These are phyloP conservation scores for Myxozyma neotropica DNA, from an alignment of 805 yeast species.

Conservation along the genomic window DNA sequence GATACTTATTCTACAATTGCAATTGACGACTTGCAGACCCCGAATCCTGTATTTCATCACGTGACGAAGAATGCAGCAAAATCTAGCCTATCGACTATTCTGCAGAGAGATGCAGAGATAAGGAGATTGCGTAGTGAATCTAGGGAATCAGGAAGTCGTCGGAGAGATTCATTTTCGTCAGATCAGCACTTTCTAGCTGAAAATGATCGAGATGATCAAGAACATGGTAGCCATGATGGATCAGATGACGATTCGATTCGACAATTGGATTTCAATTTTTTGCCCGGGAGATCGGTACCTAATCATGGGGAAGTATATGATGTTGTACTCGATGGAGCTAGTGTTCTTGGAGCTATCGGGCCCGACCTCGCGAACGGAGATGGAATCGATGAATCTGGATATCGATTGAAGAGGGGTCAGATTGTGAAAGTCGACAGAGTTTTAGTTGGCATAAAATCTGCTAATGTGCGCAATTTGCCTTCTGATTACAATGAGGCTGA, in stretches of 20 bases:
- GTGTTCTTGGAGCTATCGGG: constrained; percentile 21
- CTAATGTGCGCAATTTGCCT: constrained; percentile 41
- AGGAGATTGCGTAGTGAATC: constrained; percentile 11
- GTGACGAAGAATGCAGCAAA: constrained; percentile 19
- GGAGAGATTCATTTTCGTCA: constrained; percentile 3
- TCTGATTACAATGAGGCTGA: constrained; percentile 53
- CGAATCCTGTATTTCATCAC: constrained; percentile 25
- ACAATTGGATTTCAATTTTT: constrained; percentile 18
- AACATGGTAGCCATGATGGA: constrained; percentile 13
- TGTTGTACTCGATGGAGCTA: constrained; percentile 16
- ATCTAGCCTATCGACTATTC: constrained; percentile 16
- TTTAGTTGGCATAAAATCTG: constrained; percentile 61
- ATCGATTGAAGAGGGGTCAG: constrained; percentile 51
- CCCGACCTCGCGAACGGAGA: constrained; percentile 16
- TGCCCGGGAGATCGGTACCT: constrained; percentile 9
- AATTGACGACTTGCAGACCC: constrained; percentile 16
- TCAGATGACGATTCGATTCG: constrained; percentile 21
- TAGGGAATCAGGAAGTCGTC: not conserved
- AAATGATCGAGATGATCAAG: constrained; percentile 8
- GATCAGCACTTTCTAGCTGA: not conserved
- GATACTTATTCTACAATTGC: not conserved
- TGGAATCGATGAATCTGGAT: not conserved
- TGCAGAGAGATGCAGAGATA: constrained; percentile 23
- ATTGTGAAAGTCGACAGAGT: constrained; percentile 67
- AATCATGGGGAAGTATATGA: constrained; percentile 6